These are phyloP conservation scores for Thermothielavioides terrestris DNA, from an alignment of 495 filamentous ascomycete genomes.

Conservation along the genomic window DNA sequence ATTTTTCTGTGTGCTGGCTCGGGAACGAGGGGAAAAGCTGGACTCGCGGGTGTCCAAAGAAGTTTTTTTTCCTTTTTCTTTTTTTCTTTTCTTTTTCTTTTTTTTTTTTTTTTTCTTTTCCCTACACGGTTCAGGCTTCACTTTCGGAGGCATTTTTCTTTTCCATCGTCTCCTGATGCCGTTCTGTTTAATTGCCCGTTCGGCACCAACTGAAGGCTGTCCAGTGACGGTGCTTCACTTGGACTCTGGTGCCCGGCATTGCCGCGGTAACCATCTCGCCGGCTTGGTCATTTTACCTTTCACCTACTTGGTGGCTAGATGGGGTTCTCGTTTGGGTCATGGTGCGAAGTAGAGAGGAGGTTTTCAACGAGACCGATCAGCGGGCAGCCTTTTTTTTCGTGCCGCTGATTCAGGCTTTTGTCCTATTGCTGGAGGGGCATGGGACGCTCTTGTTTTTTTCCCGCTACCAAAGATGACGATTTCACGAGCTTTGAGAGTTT, in stretches of 20 bases:
- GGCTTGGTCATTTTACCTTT: neutral
- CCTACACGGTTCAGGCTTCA: too few species aligned
- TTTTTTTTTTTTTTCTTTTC: conserved; percentile 7
- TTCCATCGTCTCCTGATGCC: neutral
- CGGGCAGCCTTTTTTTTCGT: conserved; percentile 4
- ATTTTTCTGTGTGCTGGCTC: conserved; percentile 8
- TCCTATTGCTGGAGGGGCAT: conserved; percentile 5
- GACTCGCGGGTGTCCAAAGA: conserved; percentile 9
- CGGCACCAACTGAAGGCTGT: neutral
- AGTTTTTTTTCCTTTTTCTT: conserved; percentile 1
- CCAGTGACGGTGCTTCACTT: neutral
- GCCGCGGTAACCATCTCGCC: neutral
- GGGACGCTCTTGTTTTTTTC: conserved; percentile 9
- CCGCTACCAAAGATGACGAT: conserved; percentile 18
- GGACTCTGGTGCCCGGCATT: neutral
- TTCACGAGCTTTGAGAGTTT: conserved; percentile 17
- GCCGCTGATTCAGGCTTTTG: conserved; percentile 12
- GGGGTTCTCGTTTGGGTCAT: neutral
- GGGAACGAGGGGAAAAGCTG: conserved; percentile 22
- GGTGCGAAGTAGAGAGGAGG: conserved; percentile 1
- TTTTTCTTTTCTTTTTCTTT: conserved; percentile 4
- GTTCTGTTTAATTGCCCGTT: conserved; percentile 7
- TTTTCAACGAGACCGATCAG: neutral
- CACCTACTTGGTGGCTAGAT: conserved; percentile 1
- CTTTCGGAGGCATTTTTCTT: conserved; percentile 3